A percentile compares a stretch with the other conserved stretches of the same genome.
Conservation (phyloP, 345 rosid species). For the Lumnitzera racemosa region DNA sequence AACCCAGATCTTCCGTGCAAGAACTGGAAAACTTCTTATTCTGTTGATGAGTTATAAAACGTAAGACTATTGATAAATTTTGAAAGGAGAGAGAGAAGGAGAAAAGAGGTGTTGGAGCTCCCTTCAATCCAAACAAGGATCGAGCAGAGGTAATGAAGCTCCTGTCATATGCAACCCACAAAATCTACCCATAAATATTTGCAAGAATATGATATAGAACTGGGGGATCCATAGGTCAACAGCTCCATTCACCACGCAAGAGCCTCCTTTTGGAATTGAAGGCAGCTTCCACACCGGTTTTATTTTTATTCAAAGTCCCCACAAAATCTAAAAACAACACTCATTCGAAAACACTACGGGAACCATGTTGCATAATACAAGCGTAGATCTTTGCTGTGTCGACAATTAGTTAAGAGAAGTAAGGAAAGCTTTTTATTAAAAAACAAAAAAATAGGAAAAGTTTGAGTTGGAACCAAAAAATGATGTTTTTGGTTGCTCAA, state of each 20-base stretch:
- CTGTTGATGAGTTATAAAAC: no score
- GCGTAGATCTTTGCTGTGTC: no score
- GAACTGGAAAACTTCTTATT: not conserved
- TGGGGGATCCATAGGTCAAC: constrained; percentile 86
- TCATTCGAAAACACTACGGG: no score
- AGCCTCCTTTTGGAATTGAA: constrained; percentile 79
- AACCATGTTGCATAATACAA: no score
- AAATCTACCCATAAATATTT: constrained; percentile 22
- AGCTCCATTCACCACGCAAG: constrained; percentile 57
- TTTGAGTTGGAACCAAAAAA: no score
- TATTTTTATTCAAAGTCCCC: not conserved
- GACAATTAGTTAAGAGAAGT: no score
- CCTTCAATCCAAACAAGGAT: constrained; percentile 94
- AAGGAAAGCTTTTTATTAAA: no score
- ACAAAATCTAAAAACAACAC: not conserved
- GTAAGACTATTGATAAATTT: no score
- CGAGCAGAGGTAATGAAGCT: constrained; percentile 49
- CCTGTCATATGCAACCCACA: constrained; percentile 89
- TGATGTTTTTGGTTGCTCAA: no score
- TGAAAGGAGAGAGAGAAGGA: not conserved
- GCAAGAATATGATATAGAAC: constrained; percentile 23
- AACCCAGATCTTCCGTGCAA: not conserved
- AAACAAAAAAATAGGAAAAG: no score
- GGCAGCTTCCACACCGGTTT: constrained; percentile 61
- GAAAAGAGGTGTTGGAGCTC: constrained; percentile 49